phyloP scores from a whole-genome alignment of 805 yeast species.

The Candida adriatica region DNA sequence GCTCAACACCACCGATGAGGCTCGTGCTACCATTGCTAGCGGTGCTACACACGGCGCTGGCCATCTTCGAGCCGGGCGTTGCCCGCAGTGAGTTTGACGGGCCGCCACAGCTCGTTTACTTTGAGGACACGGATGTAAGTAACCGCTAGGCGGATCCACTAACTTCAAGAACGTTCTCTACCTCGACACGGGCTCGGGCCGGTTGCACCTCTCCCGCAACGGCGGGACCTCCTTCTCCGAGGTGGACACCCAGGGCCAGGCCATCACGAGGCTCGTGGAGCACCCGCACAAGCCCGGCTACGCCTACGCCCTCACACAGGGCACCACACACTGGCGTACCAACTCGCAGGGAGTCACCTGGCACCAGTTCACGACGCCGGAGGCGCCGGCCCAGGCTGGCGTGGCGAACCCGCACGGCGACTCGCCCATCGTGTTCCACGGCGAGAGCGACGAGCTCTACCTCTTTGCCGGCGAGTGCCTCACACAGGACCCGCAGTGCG shows the following conservation, averaged over 20 bases:
- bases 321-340: slow-evolving; percentile 31
- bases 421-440: slow-evolving; percentile 31
- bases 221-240: slow-evolving; percentile 37
- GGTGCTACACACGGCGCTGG: slow-evolving; percentile 9
- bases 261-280: slow-evolving; percentile 23
- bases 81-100: slow-evolving; percentile 14
- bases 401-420: slow-evolving; percentile 18
- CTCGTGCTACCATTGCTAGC: slow-evolving; percentile 8
- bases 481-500: slow-evolving; percentile 26
- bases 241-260: slow-evolving; percentile 33
- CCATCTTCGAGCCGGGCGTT: slow-evolving; percentile 23
- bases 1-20: slow-evolving; percentile 4
- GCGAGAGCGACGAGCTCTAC: slow-evolving; percentile 29
- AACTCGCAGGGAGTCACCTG: slow-evolving; percentile 36
- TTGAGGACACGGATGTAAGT: slow-evolving; percentile 27
- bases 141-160: background rate
- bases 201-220: slow-evolving; percentile 38
- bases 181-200: slow-evolving; percentile 21
- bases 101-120: slow-evolving; percentile 25
- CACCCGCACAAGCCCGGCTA: slow-evolving; percentile 33
- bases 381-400: slow-evolving; percentile 21
- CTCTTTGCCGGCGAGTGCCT: slow-evolving; percentile 35
- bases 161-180: slow-evolving; percentile 10
- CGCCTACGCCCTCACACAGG: slow-evolving; percentile 33
- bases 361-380: slow-evolving; percentile 29